These are phyloP conservation scores for Paramyrothecium sp. DNA, from an alignment of 2,329 filamentous ascomycete species.

Conservation along the genomic window DNA sequence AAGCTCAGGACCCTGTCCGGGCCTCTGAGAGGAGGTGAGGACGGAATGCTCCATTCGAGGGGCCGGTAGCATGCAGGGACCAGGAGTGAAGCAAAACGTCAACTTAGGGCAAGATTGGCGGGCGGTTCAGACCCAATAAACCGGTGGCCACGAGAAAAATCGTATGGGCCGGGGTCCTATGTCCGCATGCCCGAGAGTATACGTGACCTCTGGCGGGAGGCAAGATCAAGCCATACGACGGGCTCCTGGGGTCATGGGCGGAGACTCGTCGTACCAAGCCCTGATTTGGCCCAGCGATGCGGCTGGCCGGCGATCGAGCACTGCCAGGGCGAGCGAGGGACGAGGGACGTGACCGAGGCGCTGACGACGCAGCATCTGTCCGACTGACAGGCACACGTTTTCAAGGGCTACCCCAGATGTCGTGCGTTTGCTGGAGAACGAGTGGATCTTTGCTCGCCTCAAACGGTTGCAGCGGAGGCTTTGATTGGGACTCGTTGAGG, in stretches of 20 bases:
- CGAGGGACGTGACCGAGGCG: not conserved
- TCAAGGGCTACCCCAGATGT: constrained; percentile 26
- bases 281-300: not conserved
- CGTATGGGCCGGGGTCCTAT: constrained; percentile 11
- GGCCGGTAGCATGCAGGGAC: constrained; percentile 20
- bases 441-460: constrained; percentile 9
- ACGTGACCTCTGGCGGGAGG: not conserved
- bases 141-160: constrained; percentile 6
- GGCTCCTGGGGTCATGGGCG: not conserved
- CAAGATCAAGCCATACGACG: not conserved
- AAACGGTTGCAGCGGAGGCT: not conserved
- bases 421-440: constrained; percentile 4
- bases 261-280: not conserved
- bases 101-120: constrained; percentile 28
- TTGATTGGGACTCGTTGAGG: not conserved
- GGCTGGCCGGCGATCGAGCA: not conserved
- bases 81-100: constrained; percentile 21
- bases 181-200: constrained; percentile 4
- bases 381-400: not conserved
- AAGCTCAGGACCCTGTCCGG: not conserved
- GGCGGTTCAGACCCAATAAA: constrained; percentile 20
- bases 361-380: not conserved
- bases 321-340: not conserved
- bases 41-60: constrained; percentile 12
- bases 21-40: constrained; percentile 14